Percentiles rank a stretch among this genome's conserved stretches.
Evolutionary conservation across 257 asterid species (phyloP).

Genomic region (Ophiorrhiza pumila): DNA sequence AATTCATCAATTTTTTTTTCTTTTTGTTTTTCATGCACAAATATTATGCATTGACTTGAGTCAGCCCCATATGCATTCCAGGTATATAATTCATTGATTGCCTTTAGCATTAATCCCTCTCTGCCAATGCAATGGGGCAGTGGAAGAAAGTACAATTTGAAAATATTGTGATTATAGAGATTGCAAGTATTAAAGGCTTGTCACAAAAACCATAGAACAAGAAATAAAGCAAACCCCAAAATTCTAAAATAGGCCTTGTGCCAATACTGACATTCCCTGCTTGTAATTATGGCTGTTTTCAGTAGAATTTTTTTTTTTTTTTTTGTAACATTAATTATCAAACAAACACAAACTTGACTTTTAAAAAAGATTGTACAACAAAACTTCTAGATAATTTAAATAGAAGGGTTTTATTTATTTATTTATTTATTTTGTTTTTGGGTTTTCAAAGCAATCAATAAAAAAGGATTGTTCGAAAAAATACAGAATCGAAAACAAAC

Average conservation of each 20-base stretch:
- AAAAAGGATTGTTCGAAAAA: too few species aligned
- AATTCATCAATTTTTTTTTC: not conserved
- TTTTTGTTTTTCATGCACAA: not conserved
- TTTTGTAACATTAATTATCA: not conserved
- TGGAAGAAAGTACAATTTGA: not conserved
- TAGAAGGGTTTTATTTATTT: too few species aligned
- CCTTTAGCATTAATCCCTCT: too few species aligned
- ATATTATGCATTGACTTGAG: not conserved
- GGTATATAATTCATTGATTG: too few species aligned
- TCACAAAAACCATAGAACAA: not conserved
- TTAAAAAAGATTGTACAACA: too few species aligned
- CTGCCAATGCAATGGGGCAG: not conserved
- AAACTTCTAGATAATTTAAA: too few species aligned
- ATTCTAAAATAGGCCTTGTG: not conserved
- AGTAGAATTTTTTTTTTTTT: not conserved
- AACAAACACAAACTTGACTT: not conserved
- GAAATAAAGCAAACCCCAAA: not conserved
- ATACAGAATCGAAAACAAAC: too few species aligned
- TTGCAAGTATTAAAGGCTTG: not conserved
- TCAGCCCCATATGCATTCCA: too few species aligned
- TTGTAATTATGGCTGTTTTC: not conserved
- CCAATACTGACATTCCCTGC: not conserved
- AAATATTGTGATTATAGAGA: not conserved
- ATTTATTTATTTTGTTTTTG: too few species aligned
- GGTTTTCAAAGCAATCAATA: too few species aligned